These are phyloP conservation scores for Pyrenochaeta sp. DNA, from an alignment of 2,329 filamentous ascomycete genomes.

Conservation along the genomic window DNA sequence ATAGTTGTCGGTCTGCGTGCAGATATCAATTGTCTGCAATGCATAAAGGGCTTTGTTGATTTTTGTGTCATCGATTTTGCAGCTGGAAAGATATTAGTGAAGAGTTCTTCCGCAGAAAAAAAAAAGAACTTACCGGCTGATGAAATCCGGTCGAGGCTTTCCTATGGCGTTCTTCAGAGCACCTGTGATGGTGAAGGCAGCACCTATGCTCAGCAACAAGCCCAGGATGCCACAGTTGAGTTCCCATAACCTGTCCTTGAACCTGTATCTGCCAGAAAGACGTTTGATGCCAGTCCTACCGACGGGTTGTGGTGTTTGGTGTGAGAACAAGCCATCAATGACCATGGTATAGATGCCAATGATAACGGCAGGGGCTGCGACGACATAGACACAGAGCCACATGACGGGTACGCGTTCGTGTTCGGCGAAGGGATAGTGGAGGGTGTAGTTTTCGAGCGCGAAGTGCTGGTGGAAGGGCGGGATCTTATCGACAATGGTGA, in stretches of 20 bases:
- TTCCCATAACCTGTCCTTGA: slow-evolving; percentile 67
- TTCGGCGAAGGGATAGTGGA: slow-evolving; percentile 65
- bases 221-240: slow-evolving; percentile 67
- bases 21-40: slow-evolving; percentile 51
- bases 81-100: too few species aligned
- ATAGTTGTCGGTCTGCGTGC: slow-evolving; percentile 57
- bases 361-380: slow-evolving; percentile 57
- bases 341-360: slow-evolving; percentile 65
- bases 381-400: slow-evolving; percentile 58
- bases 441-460: slow-evolving; percentile 62
- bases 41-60: slow-evolving; percentile 9
- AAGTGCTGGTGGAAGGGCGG: slow-evolving; percentile 66
- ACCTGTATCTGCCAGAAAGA: slow-evolving; percentile 56
- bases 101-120: too few species aligned
- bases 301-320: slow-evolving; percentile 47
- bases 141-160: slow-evolving; percentile 67
- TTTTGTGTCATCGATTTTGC: slow-evolving; percentile 18
- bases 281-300: slow-evolving; percentile 39
- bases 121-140: slow-evolving; percentile 59
- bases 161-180: slow-evolving; percentile 66
- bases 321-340: slow-evolving; percentile 66
- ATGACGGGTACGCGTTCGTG: slow-evolving; percentile 63
- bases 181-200: slow-evolving; percentile 65
- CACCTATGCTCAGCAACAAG: slow-evolving; percentile 60
- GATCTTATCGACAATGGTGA: slow-evolving; percentile 61